These are phyloP conservation scores for Colletotrichum destructivum DNA, from an alignment of 2,329 filamentous ascomycete genomes.

Conservation along the genomic window DNA sequence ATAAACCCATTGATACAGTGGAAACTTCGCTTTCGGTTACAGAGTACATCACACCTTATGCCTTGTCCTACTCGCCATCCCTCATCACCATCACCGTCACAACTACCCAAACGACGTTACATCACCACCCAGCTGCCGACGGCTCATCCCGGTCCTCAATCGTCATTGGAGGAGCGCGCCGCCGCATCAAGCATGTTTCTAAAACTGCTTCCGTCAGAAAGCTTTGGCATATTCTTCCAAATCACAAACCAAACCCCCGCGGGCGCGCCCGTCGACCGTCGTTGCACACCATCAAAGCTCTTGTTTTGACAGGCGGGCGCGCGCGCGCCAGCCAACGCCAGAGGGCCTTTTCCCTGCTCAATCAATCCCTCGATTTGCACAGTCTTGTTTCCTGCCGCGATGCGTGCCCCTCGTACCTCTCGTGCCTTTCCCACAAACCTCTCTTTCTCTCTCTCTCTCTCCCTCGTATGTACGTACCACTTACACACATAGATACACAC, in stretches of 20 bases:
- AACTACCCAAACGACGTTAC: too few relatives aligned
- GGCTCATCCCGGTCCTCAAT: constrained; percentile 14
- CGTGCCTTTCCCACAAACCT: neutral
- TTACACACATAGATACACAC: too few relatives aligned
- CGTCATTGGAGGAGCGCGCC: neutral
- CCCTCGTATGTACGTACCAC: neutral
- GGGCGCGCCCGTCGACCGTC: constrained; percentile 29
- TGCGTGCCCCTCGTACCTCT: neutral
- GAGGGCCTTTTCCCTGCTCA: constrained; percentile 28
- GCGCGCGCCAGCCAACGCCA: constrained; percentile 27
- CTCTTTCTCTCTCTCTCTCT: neutral
- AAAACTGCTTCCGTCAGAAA: constrained; percentile 43
- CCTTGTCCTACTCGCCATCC: too few relatives aligned
- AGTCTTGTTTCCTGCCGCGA: neutral
- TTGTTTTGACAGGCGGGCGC: constrained; percentile 32
- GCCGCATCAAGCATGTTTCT: constrained; percentile 31
- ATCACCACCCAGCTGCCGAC: neutral
- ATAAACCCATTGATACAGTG: too few relatives aligned
- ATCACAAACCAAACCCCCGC: constrained; percentile 29
- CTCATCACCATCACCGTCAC: too few relatives aligned
- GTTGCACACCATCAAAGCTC: constrained; percentile 30
- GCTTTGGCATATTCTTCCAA: constrained; percentile 42
- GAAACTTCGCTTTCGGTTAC: too few relatives aligned
- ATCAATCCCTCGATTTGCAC: constrained; percentile 2
- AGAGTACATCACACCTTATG: too few relatives aligned